Evolutionary conservation across 208 protist genomes (phyloP).

Genomic region (Trypanosomatidae sp.): DNA sequence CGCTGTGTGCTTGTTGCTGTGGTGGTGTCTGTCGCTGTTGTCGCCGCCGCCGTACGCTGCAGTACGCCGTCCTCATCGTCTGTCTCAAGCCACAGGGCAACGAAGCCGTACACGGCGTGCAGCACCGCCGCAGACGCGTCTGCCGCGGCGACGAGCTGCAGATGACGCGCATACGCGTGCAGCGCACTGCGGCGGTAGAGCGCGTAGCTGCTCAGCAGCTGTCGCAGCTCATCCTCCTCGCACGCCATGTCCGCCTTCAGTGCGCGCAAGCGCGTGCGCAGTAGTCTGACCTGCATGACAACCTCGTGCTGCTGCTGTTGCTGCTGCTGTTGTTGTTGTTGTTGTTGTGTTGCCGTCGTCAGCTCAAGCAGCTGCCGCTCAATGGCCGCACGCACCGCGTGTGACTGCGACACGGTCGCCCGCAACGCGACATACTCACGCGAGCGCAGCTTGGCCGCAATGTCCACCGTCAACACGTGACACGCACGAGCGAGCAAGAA

Average conservation of each 20-base stretch:
- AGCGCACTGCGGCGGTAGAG: slow-evolving; percentile 66
- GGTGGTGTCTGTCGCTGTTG: no score
- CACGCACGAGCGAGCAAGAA: no score
- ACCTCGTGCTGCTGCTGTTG: not conserved
- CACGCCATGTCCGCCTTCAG: slow-evolving; percentile 24
- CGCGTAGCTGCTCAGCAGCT: slow-evolving; percentile 21
- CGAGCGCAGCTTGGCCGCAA: no score
- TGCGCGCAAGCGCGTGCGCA: slow-evolving; percentile 34
- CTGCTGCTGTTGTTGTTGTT: not conserved
- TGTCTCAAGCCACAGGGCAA: slow-evolving; percentile 46
- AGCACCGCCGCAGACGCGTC: slow-evolving; percentile 9
- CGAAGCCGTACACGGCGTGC: slow-evolving; percentile 71
- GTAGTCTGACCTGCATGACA: slow-evolving; percentile 13
- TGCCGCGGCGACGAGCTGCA: slow-evolving; percentile 13
- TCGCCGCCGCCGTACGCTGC: no score
- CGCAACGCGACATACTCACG: no score
- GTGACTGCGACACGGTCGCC: no score
- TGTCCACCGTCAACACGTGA: no score
- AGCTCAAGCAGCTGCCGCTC: no score
- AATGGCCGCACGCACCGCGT: no score
- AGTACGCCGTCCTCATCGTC: slow-evolving; percentile 7
- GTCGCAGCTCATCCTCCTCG: slow-evolving; percentile 35
- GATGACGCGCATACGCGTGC: slow-evolving; percentile 54
- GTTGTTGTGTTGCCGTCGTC: not conserved
- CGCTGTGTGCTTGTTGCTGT: not conserved